A percentile compares a stretch with the other conserved stretches of the same genome.
These are phyloP conservation scores for Hemileccinum rubropunctum DNA, from an alignment of 768 basidiomycete genomes.

Conservation along the genomic window DNA sequence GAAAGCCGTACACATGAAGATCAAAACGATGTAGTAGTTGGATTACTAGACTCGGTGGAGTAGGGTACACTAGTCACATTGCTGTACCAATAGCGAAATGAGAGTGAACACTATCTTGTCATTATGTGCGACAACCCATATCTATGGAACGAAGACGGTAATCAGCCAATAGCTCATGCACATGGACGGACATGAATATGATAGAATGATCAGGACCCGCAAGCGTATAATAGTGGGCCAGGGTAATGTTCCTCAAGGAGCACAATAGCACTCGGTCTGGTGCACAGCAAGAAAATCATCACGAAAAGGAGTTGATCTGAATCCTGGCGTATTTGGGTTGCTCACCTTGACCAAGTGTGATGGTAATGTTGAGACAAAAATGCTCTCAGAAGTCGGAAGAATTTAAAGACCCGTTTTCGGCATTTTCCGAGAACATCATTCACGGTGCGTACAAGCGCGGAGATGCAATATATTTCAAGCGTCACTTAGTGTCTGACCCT, in stretches of 20 bases:
- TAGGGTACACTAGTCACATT: background rate
- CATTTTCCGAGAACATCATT: no score
- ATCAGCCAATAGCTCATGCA: slow-evolving; percentile 2
- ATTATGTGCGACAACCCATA: background rate
- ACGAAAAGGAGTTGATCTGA: slow-evolving; percentile 2
- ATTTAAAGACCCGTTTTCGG: no score
- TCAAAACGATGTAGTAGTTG: slow-evolving; percentile 43
- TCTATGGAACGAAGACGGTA: background rate
- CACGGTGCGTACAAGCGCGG: no score
- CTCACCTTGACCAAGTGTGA: slow-evolving; percentile 3
- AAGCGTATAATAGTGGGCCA: slow-evolving; percentile 33
- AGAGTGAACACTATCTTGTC: no score
- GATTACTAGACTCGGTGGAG: no score
- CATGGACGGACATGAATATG: background rate
- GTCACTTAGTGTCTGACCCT: no score
- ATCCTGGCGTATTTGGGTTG: background rate
- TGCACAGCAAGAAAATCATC: slow-evolving; percentile 38
- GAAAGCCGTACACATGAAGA: slow-evolving; percentile 83
- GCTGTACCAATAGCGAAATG: no score
- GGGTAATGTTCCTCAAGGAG: slow-evolving; percentile 34
- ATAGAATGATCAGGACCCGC: slow-evolving; percentile 30
- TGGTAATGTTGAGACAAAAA: no score
- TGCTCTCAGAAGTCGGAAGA: no score
- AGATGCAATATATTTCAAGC: no score
- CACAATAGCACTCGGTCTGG: slow-evolving; percentile 32